phyloP scores from a whole-genome alignment of 2,329 filamentous ascomycete genomes.

The Aspergillus alliaceus region DNA sequence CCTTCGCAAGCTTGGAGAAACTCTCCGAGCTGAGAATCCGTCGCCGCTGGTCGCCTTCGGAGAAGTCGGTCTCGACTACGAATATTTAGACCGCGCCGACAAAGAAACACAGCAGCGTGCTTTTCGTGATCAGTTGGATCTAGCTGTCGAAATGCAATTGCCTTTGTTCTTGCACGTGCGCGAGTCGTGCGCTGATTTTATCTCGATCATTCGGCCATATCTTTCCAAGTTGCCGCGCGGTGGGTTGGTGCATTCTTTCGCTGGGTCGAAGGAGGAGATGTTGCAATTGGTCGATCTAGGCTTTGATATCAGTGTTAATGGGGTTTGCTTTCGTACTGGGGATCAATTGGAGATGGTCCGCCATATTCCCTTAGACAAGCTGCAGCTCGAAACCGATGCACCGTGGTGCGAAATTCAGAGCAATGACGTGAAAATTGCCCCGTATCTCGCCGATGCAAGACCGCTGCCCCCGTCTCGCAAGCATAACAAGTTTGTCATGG shows the following conservation, averaged over 20 bases:
- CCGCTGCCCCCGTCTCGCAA: conserved; percentile 47
- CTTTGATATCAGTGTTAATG: conserved; percentile 51
- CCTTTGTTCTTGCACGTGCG: conserved; percentile 39
- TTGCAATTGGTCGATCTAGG: conserved; percentile 36
- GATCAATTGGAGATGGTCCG: conserved; percentile 46
- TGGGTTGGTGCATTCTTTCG: conserved; percentile 87
- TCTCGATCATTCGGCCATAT: conserved; percentile 43
- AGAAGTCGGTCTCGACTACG: conserved; percentile 54
- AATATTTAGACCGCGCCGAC: conserved; percentile 44
- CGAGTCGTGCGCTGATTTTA: conserved; percentile 46
- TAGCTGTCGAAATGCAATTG: conserved; percentile 37
- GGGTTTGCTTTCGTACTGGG: conserved; percentile 46
- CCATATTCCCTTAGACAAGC: conserved; percentile 39
- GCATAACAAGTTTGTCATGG: conserved; percentile 49
- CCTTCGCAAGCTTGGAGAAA: conserved; percentile 20
- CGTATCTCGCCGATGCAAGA: conserved; percentile 42
- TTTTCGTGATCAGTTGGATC: conserved; percentile 45
- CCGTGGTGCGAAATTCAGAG: conserved; percentile 49
- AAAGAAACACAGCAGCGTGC: conserved; percentile 44
- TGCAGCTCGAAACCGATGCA: conserved; percentile 52
- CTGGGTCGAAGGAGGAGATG: conserved; percentile 62
- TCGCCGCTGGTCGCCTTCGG: conserved; percentile 48
- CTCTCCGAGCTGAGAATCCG: conserved; percentile 23
- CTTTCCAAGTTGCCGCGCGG: conserved; percentile 34
- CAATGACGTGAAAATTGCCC: conserved; percentile 39